phyloP scores from a whole-genome alignment of 2,329 filamentous ascomycete genomes.

The Arthrobotrys conoides region DNA sequence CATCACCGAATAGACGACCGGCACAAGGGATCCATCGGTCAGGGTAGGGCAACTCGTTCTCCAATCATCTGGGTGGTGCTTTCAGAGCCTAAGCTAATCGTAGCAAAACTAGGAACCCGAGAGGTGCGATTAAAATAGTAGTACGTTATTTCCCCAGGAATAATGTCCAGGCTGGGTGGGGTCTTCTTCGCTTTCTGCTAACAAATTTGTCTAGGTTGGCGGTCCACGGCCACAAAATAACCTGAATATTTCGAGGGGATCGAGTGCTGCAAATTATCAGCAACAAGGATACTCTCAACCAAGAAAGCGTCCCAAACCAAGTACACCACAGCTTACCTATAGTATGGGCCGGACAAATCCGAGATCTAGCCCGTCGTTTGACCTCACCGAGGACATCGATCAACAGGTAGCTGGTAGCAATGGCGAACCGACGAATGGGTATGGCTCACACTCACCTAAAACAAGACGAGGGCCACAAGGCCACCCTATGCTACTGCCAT shows the following conservation, averaged over 20 bases:
- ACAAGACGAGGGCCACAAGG: neutral
- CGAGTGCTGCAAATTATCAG: neutral
- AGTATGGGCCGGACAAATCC: neutral
- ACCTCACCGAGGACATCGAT: neutral
- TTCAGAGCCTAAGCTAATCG: neutral
- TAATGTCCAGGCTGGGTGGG: too few species aligned
- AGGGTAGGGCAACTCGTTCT: constrained; percentile 22
- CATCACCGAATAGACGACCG: constrained; percentile 14
- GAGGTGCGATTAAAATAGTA: constrained; percentile 19
- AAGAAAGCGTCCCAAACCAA: neutral
- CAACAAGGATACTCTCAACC: constrained; percentile 1
- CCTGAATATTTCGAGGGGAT: neutral
- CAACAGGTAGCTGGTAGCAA: neutral
- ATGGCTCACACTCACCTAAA: neutral
- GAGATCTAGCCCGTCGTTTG: neutral
- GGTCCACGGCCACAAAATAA: constrained; percentile 23
- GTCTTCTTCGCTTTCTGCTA: neutral
- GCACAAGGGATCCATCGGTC: constrained; percentile 12
- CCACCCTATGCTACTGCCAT: constrained; percentile 17
- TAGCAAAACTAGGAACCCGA: constrained; percentile 34
- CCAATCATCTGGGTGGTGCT: neutral
- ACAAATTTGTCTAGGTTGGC: constrained; percentile 19
- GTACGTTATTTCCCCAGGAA: constrained; percentile 11
- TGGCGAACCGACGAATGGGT: neutral
- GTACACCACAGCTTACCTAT: neutral